A percentile compares a stretch with the other conserved stretches of the same genome.
These are phyloP conservation scores for Cerrena zonata DNA, from an alignment of 1,284 basidiomycete species.

Conservation along the genomic window DNA sequence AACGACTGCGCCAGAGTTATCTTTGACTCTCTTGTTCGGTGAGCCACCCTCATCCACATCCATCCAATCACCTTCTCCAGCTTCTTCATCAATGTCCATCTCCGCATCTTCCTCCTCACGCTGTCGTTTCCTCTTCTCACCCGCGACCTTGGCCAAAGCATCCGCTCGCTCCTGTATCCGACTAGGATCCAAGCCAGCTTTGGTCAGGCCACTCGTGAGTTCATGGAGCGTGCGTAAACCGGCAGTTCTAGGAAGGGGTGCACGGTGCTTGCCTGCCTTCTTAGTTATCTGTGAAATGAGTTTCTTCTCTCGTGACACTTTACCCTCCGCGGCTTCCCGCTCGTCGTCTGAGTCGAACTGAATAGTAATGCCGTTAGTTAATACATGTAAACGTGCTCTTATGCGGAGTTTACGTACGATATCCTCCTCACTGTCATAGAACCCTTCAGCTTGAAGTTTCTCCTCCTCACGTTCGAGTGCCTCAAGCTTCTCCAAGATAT, in stretches of 20 bases:
- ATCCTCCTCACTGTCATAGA: conserved; percentile 86
- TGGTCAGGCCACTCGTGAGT: conserved; percentile 76
- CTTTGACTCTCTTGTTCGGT: conserved; percentile 56
- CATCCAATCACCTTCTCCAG: conserved; percentile 45
- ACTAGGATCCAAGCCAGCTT: conserved; percentile 85
- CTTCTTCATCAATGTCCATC: conserved; percentile 39
- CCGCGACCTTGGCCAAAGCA: conserved; percentile 74
- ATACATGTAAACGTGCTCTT: not conserved
- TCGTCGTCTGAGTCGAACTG: conserved; percentile 91
- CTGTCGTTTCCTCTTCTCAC: conserved; percentile 67
- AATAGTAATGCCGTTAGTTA: not conserved
- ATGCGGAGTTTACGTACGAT: conserved; percentile 49
- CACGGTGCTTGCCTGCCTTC: conserved; percentile 83
- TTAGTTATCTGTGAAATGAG: conserved; percentile 75
- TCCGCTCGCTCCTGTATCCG: conserved; percentile 84
- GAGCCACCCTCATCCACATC: conserved; percentile 52
- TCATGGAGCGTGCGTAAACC: conserved; percentile 84
- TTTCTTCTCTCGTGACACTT: conserved; percentile 68
- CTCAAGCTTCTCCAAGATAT: conserved; percentile 94
- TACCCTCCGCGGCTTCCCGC: conserved; percentile 67
- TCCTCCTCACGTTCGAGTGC: conserved; percentile 97
- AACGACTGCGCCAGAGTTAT: conserved; percentile 53
- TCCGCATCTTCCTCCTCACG: conserved; percentile 46
- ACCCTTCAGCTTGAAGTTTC: conserved; percentile 86
- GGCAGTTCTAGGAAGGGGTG: conserved; percentile 81